Evolutionary conservation across 306 rosid genomes (phyloP).

Genomic region (Calophaca sinica): DNA sequence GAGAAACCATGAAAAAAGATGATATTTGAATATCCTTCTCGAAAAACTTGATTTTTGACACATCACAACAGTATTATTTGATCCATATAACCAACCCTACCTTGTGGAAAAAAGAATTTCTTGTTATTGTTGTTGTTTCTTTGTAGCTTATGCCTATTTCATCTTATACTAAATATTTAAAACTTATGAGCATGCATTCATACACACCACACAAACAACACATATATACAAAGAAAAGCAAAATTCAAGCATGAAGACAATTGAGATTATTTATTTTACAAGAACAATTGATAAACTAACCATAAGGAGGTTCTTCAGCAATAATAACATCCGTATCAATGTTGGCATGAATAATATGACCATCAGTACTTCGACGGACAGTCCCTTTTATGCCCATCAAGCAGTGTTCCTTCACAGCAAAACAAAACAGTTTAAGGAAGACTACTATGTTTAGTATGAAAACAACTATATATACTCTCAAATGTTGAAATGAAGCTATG

Average conservation of each 20-base stretch:
- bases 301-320: slow-evolving; percentile 98
- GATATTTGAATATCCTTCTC: neutral
- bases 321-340: slow-evolving; percentile 97
- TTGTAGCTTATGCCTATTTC: slow-evolving; percentile 8
- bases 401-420: slow-evolving; percentile 85
- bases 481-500: slow-evolving; percentile 36
- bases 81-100: neutral
- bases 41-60: neutral
- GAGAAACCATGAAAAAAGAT: neutral
- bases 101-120: neutral
- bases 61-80: neutral
- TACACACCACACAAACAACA: neutral
- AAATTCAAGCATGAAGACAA: slow-evolving; percentile 1
- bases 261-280: slow-evolving; percentile 19
- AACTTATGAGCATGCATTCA: neutral
- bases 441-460: neutral
- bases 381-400: slow-evolving; percentile 99
- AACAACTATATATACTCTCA: slow-evolving; percentile 5
- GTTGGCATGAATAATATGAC: slow-evolving; percentile 98
- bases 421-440: slow-evolving; percentile 35
- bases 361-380: slow-evolving; percentile 99
- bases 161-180: neutral
- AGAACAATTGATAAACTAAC: slow-evolving; percentile 57
- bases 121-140: neutral
- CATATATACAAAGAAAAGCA: neutral